Percentiles rank a stretch among this genome's conserved stretches.
These are phyloP conservation scores for Erythrobasidium yunnanense DNA, from an alignment of 768 basidiomycete species.

Conservation along the genomic window DNA sequence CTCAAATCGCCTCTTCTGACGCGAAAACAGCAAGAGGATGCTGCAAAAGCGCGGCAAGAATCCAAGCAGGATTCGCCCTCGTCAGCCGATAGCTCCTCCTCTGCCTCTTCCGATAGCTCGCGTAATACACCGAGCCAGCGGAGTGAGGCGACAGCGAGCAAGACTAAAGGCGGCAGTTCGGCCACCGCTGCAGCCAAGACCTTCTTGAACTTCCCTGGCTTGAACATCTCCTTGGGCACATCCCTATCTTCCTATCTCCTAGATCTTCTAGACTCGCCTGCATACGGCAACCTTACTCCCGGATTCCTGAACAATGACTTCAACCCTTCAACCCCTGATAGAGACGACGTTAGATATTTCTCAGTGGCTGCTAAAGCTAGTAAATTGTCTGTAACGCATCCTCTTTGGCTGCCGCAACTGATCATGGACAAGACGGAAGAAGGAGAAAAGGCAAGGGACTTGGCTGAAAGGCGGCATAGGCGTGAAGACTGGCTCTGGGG, in stretches of 20 bases:
- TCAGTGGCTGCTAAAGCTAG: slow-evolving; percentile 63
- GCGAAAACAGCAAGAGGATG: slow-evolving; percentile 32
- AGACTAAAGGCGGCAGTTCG: neutral
- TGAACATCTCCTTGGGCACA: slow-evolving; percentile 57
- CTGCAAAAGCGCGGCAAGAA: slow-evolving; percentile 7
- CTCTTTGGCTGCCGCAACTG: slow-evolving; percentile 91
- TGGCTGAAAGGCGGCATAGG: slow-evolving; percentile 36
- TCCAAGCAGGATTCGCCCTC: slow-evolving; percentile 27
- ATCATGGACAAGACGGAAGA: slow-evolving; percentile 65
- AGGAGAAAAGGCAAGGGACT: slow-evolving; percentile 39
- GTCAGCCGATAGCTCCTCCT: too few species aligned
- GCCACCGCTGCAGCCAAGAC: slow-evolving; percentile 21
- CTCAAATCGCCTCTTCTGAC: slow-evolving; percentile 46
- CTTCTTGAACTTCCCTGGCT: slow-evolving; percentile 41
- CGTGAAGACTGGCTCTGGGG: slow-evolving; percentile 48
- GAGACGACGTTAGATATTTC: slow-evolving; percentile 75
- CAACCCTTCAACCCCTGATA: slow-evolving; percentile 70
- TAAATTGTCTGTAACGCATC: slow-evolving; percentile 60
- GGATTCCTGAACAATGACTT: slow-evolving; percentile 63
- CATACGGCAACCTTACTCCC: slow-evolving; percentile 86
- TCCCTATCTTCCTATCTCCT: slow-evolving; percentile 79
- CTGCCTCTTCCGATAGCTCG: too few species aligned
- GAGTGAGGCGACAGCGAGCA: too few species aligned
- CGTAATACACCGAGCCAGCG: too few species aligned
- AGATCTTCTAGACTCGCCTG: slow-evolving; percentile 84